Percentiles rank a stretch among this genome's conserved stretches.
These are phyloP conservation scores for Zygoascus meyerae DNA, from an alignment of 1,139 yeast species.

Conservation along the genomic window DNA sequence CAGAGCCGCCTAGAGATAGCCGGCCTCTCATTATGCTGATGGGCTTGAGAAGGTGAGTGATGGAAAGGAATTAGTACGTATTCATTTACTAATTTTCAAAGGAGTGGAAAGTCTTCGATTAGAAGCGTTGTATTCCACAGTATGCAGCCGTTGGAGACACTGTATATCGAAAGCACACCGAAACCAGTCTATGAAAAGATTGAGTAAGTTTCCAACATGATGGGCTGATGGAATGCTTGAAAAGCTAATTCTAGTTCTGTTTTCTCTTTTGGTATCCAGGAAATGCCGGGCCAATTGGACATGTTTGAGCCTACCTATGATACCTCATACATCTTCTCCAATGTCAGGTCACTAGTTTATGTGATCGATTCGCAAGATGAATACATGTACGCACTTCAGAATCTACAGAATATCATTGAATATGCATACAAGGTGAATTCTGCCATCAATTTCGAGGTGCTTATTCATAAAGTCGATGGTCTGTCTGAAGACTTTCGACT, in stretches of 20 bases:
- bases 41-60: constrained; percentile 64
- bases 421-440: constrained; percentile 86
- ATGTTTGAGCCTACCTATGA: constrained; percentile 76
- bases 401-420: constrained; percentile 81
- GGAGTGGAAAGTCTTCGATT: constrained; percentile 19
- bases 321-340: constrained; percentile 66
- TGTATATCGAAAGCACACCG: constrained; percentile 84
- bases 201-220: constrained; percentile 29
- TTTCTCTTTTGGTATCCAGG: constrained; percentile 69
- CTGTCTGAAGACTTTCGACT: constrained; percentile 86
- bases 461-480: constrained; percentile 94
- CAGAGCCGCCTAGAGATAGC: constrained; percentile 14
- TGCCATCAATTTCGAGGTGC: constrained; percentile 77
- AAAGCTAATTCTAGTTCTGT: constrained; percentile 1
- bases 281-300: constrained; percentile 89
- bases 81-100: background rate
- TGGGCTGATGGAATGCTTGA: background rate
- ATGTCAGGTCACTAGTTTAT: constrained; percentile 89
- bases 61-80: background rate
- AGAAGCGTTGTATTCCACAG: constrained; percentile 93
- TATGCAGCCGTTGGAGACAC: constrained; percentile 92
- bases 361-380: constrained; percentile 92
- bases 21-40: constrained; percentile 47
- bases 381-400: constrained; percentile 83
- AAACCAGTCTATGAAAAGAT: constrained; percentile 58